Conservation (phyloP, 495 filamentous ascomycete species). For the Aspergillus wentii region DNA sequence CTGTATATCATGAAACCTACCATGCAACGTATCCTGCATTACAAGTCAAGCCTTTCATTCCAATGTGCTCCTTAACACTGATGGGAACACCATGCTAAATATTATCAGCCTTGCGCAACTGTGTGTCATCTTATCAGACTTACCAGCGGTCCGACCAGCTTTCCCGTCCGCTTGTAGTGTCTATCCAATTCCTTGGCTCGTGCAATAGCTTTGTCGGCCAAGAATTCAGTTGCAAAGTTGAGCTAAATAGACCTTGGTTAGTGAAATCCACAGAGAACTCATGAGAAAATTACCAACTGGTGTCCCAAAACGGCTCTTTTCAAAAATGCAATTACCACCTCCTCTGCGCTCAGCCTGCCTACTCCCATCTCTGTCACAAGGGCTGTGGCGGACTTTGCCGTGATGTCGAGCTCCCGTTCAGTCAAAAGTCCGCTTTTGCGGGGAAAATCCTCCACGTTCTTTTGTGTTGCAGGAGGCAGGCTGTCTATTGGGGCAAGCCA, state of each 20-base stretch:
- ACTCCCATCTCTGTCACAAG: constrained; percentile 44
- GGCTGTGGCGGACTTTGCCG: constrained; percentile 49
- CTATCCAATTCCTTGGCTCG: constrained; percentile 55
- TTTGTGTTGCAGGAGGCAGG: constrained; percentile 23
- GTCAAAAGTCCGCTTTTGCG: constrained; percentile 43
- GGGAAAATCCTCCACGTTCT: constrained; percentile 40
- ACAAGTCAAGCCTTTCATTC: constrained; percentile 43
- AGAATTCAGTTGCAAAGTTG: constrained; percentile 65
- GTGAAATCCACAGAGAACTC: background rate
- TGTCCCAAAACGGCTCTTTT: constrained; percentile 58
- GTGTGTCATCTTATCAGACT: constrained; percentile 11
- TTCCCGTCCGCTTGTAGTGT: constrained; percentile 32
- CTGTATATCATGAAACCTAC: constrained; percentile 10
- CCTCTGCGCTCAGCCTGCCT: constrained; percentile 46
- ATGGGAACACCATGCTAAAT: constrained; percentile 64
- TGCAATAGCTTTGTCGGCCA: constrained; percentile 57
- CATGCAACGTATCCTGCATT: constrained; percentile 38
- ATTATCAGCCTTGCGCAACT: constrained; percentile 14
- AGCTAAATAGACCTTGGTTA: constrained; percentile 21
- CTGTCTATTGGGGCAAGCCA: constrained; percentile 28
- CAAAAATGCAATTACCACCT: constrained; percentile 57
- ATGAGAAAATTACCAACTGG: constrained; percentile 36
- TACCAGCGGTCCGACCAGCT: constrained; percentile 35
- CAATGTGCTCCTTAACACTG: constrained; percentile 62
- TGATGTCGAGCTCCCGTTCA: constrained; percentile 52